Percentiles rank a stretch among this genome's conserved stretches.
Evolutionary conservation across 495 filamentous ascomycete species (phyloP).

Genomic region (Neurospora sp.): DNA sequence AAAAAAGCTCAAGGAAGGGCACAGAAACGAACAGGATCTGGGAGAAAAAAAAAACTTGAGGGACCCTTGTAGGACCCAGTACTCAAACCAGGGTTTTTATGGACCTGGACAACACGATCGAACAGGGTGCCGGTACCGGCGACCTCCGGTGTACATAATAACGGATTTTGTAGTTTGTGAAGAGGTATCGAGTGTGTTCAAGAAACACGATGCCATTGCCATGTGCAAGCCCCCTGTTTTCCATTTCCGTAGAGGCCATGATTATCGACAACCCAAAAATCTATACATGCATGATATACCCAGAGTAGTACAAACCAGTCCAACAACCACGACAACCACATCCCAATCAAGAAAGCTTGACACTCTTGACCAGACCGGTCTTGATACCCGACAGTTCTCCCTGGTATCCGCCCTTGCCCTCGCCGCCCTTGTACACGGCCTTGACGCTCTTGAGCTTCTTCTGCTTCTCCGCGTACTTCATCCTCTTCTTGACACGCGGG

Average conservation of each 20-base stretch:
- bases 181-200: background rate
- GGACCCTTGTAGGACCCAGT: too few species aligned
- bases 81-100: too few species aligned
- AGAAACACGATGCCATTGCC: background rate
- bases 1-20: too few species aligned
- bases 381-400: conserved; percentile 96
- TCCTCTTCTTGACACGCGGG: conserved; percentile 94
- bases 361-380: conserved; percentile 82
- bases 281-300: background rate
- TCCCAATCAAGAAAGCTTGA: conserved; percentile 53
- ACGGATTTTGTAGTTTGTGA: background rate
- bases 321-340: background rate
- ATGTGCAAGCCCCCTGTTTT: background rate
- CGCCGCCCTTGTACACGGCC: conserved; percentile 78
- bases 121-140: background rate
- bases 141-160: background rate
- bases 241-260: background rate
- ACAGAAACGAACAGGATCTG: too few species aligned
- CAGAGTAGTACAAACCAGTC: background rate
- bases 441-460: conserved; percentile 85
- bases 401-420: conserved; percentile 76
- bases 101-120: background rate
- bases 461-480: conserved; percentile 85
- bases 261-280: background rate
- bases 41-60: too few species aligned